Percentiles rank a stretch among this genome's conserved stretches.
Evolutionary conservation across 148 eudicot genomes (phyloP).

Genomic region (Rheum nobile): DNA sequence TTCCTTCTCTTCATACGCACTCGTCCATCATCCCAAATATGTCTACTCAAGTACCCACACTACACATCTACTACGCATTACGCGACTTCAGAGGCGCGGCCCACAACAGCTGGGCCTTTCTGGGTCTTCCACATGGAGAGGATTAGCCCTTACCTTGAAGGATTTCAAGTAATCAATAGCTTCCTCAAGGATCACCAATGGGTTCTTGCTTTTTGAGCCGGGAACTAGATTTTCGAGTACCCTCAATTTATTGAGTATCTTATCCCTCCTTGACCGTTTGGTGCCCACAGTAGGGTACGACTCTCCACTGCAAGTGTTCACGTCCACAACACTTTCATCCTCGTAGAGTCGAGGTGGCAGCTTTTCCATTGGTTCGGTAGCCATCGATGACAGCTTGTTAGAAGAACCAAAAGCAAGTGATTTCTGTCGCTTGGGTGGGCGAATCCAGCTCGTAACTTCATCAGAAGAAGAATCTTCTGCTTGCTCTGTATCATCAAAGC

Average conservation of each 20-base stretch:
- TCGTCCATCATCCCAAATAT: not conserved
- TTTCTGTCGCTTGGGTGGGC: conserved; percentile 40
- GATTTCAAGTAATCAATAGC: conserved; percentile 49
- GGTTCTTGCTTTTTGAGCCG: conserved; percentile 35
- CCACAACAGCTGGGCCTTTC: conserved; percentile 15
- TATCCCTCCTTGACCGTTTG: conserved; percentile 32
- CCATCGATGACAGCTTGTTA: conserved; percentile 17
- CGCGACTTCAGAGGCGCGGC: not conserved
- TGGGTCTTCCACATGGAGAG: conserved; percentile 13
- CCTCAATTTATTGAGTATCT: conserved; percentile 34
- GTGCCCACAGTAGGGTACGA: not conserved
- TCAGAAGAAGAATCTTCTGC: conserved; percentile 12
- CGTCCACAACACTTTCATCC: conserved; percentile 23
- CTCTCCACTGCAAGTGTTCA: conserved; percentile 15
- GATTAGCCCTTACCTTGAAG: conserved; percentile 41
- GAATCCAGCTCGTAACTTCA: conserved; percentile 32
- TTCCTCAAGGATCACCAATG: conserved; percentile 47
- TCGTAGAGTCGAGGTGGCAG: not conserved
- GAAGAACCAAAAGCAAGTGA: conserved; percentile 26
- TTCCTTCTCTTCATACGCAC: not conserved
- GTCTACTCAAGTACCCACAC: not conserved
- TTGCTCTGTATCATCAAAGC: conserved; percentile 13
- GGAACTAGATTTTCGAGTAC: conserved; percentile 48
- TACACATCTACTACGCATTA: not conserved
- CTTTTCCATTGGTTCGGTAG: not conserved